Conservation (phyloP, 2,329 filamentous ascomycete genomes). For the Penicillium freii region DNA sequence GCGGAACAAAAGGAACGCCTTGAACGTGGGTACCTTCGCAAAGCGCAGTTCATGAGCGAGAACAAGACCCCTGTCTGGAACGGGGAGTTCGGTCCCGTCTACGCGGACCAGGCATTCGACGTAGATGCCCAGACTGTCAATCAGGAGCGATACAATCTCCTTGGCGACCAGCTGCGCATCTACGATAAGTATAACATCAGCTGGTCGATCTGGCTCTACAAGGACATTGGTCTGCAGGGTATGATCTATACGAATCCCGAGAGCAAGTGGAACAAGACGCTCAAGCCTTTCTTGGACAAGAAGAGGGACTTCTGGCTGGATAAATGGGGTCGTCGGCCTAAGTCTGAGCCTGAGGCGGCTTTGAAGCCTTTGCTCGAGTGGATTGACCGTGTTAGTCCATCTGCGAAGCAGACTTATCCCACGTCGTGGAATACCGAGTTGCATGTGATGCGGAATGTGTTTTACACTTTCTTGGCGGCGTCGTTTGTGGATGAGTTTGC, state of each 20-base stretch:
- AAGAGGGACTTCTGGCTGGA: constrained; percentile 56
- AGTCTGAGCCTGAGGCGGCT: constrained; percentile 46
- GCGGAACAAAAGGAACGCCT: constrained; percentile 43
- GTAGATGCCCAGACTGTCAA: constrained; percentile 42
- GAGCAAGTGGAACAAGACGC: constrained; percentile 51
- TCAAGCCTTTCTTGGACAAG: constrained; percentile 55
- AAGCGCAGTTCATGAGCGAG: constrained; percentile 48
- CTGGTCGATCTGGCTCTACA: constrained; percentile 63
- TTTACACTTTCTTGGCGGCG: constrained; percentile 52
- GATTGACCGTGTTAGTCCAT: constrained; percentile 46
- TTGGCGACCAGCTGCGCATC: constrained; percentile 51
- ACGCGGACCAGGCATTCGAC: constrained; percentile 30
- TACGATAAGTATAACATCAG: constrained; percentile 53
- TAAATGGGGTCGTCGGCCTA: constrained; percentile 52
- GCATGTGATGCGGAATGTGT: constrained; percentile 47
- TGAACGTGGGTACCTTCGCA: constrained; percentile 46
- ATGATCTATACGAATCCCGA: constrained; percentile 53
- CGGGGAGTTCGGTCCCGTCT: constrained; percentile 53
- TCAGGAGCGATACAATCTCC: constrained; percentile 46
- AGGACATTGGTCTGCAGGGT: constrained; percentile 57
- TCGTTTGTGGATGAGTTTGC: constrained; percentile 57
- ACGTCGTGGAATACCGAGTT: constrained; percentile 52
- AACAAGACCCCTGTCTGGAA: constrained; percentile 51
- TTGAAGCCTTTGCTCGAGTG: constrained; percentile 46
- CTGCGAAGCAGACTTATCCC: constrained; percentile 47